Evolutionary conservation across 257 asterid species (phyloP), one percentile per base, ranked within the genome.

Genomic region (Ligustrum vulgare): DNA sequence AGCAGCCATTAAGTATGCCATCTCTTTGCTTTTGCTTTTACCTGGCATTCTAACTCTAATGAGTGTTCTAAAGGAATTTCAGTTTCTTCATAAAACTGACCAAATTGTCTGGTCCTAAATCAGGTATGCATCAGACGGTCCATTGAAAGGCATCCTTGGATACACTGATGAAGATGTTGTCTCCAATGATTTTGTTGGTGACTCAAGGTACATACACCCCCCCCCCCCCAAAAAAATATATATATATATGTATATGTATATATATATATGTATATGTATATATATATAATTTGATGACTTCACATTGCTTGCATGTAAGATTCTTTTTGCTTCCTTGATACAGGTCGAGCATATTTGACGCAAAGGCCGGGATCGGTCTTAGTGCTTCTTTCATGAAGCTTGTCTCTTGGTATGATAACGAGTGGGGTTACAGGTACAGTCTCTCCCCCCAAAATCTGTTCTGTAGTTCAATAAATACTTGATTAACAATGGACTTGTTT

Each of bases 131-230:
- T 82, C 99, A 10, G 99, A 93, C 81, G 97, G 98, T 75, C 93
- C 96, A 12, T 73, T 93, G 79, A 87, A 79, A 28, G 98, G 99
- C 83, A 95, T 95, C 83, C 96, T 95, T 72, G 99, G 99, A 66
- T 95, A 91, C 90, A 95, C 98, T 0, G 98, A 95, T 36, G 99
- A 95, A 65, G 98, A 95, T 87, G 99, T 93, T 28, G 99, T 95
- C 79, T 95, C 99, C 82, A 95, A 86, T 83, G 99, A 95, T 82
- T 95, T 95, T 81, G 85, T 95, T 69, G 99, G 99, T 23, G 99
- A 95, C 82, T 81, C 94, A 16, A 91, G 99, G 99, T 93, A 87
- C 74, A 33, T 8, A 60, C 69, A 49, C 4, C n/a, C 36, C 67
- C 58, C 67, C 20, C 35, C 62, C 33, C 65, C 22, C 58, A 37